A percentile compares a stretch with the other conserved stretches of the same genome.
Conservation (phyloP, 352 stramenopile species). For the Phytopythium montanum region DNA sequence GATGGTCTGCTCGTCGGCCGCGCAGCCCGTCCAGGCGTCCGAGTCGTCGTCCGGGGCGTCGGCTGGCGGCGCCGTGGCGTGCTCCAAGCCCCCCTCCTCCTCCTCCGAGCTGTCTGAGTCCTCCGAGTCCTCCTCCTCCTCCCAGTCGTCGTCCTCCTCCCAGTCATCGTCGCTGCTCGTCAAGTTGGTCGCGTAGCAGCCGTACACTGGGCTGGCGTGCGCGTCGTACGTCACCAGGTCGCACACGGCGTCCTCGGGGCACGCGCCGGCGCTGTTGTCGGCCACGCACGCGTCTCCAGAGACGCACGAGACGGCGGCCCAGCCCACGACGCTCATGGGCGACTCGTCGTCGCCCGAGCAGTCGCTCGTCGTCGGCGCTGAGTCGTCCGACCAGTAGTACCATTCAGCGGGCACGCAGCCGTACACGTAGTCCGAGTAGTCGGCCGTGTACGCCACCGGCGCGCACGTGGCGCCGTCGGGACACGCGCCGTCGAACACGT, state of each 20-base stretch:
- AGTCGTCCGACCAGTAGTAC: constrained; percentile 1
- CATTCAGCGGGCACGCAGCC: constrained; percentile 1
- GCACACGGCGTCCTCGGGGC: constrained; percentile 1
- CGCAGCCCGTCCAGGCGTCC: constrained; percentile 1
- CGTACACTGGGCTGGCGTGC: constrained; percentile 3
- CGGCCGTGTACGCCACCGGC: neutral
- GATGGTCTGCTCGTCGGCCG: constrained; percentile 4
- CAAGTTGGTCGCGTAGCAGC: constrained; percentile 6
- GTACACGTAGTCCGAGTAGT: neutral
- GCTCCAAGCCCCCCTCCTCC: constrained; percentile 7
- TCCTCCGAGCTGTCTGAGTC: constrained; percentile 3
- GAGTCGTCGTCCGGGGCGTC: constrained; percentile 5
- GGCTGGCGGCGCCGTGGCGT: neutral
- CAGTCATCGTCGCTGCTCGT: constrained; percentile 2
- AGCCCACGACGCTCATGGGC: constrained; percentile 7
- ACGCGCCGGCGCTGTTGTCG: constrained; percentile 2
- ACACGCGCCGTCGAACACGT: neutral
- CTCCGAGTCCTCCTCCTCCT: constrained; percentile 5
- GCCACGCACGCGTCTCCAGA: constrained; percentile 4
- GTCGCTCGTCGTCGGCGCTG: neutral
- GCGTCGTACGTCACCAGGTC: constrained; percentile 2
- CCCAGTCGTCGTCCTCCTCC: constrained; percentile 1
- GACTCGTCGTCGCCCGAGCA: constrained; percentile 4
- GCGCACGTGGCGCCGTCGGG: constrained; percentile 4
- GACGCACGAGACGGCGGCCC: constrained; percentile 1